phyloP scores from a whole-genome alignment of 352 stramenopile species.

The Blastocystis sp. region DNA sequence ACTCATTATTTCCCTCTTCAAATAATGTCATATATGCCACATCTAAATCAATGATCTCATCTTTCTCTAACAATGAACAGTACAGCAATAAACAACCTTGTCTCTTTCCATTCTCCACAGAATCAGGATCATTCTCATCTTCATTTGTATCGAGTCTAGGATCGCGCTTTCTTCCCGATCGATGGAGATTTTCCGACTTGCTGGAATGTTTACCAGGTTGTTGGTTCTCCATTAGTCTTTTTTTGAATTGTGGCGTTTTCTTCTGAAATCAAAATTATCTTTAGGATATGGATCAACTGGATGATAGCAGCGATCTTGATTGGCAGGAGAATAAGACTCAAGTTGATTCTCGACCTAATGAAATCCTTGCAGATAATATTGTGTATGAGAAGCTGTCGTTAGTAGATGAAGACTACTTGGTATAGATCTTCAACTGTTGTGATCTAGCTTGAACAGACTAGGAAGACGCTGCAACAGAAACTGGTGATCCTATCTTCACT shows the following conservation, averaged over 20 bases:
- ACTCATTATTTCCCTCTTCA: conserved; percentile 56
- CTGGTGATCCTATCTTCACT: neutral
- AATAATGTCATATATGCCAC: conserved; percentile 39
- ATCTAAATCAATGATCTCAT: conserved; percentile 32
- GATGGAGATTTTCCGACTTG: neutral
- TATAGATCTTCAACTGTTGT: neutral
- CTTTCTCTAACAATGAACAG: neutral
- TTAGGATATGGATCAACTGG: neutral
- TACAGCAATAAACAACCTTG: neutral
- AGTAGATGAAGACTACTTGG: neutral
- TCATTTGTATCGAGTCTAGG: neutral
- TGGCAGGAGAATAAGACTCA: neutral
- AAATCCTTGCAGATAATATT: neutral
- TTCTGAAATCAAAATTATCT: neutral
- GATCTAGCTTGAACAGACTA: neutral
- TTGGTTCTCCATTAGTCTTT: neutral
- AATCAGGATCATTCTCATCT: neutral
- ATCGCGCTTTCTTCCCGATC: neutral
- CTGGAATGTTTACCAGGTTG: neutral
- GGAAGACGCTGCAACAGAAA: neutral
- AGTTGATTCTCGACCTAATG: neutral
- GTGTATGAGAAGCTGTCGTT: neutral
- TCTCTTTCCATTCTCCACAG: neutral
- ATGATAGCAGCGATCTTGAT: neutral
- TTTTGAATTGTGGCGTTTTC: neutral